Base-by-base conservation (phyloP, 140 eudicot species). In the Bidens hawaiensis region DNA sequence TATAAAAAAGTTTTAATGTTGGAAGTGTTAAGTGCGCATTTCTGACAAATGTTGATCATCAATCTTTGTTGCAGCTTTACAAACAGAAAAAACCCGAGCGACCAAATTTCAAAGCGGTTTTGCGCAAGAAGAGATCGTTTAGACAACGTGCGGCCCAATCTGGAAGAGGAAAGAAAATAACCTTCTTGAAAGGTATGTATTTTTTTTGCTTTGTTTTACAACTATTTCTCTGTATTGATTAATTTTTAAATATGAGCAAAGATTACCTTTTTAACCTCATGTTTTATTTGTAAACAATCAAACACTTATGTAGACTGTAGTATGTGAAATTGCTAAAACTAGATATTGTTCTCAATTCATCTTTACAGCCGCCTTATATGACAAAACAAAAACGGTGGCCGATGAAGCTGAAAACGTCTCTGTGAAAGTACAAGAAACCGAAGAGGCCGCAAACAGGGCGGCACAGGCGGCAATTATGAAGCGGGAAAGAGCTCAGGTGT, bases 61-160 rank as follows among this genome's bases (percentile, higher is more conserved):
- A 57, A 59, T 72, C 17, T 26, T 54, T 26, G 13, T 54, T 72
- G 56, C 83, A 89, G 97, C 54, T 60, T 56, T 78, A 89, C 74
- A 82, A 89, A 78, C 83, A 74, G 8, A 85, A 74, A 70, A 79
- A 64, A 76, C 52, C 64, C 10, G 89, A 78, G 61, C 79, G 60
- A 31, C 67, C 81, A 17, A 59, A 83, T 56, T 56, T 77, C 13
- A 81, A 79, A 34, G 58, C 75, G 11, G 64, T 81, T 75, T 58
- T 83, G n/a, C 86, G 97, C 21, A 89, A 85, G 86, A 89, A 89
- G 64, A 78, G 93, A 67, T 80, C 97, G 7, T 78, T 81, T 48
- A 85, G 86, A 62, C 76, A 84, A 33, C 88, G 73, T 18, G 82
- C 78, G 60, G 80, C 67, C 75, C 81, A 76, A 36, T 18, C 38